Conservation (phyloP, 371 early-diverging fungal genomes). For the Rhizopus arrhizus region DNA sequence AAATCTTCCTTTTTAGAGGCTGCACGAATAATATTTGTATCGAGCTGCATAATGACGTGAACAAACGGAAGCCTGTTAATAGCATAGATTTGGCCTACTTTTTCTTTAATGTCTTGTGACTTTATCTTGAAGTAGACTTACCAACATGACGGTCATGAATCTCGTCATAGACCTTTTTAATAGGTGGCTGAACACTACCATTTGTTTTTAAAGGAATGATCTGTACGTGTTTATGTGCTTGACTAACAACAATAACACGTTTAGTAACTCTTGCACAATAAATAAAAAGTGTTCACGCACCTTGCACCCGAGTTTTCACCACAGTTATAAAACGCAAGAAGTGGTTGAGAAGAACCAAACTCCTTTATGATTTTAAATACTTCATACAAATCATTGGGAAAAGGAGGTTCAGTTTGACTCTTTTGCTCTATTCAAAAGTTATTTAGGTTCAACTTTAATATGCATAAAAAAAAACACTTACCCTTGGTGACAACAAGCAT, state of each 20-base stretch:
- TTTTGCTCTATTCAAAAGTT: slow-evolving; percentile 13
- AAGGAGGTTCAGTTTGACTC: slow-evolving; percentile 64
- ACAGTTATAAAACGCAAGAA: slow-evolving; percentile 76
- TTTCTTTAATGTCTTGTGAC: not conserved
- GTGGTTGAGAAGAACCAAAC: slow-evolving; percentile 35
- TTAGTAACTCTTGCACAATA: not conserved
- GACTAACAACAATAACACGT: slow-evolving; percentile 27
- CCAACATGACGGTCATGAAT: slow-evolving; percentile 51
- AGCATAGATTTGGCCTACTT: slow-evolving; percentile 48
- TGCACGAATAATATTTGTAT: slow-evolving; percentile 31
- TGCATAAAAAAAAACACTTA: slow-evolving; percentile 22
- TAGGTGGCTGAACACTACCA: slow-evolving; percentile 51
- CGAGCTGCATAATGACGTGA: slow-evolving; percentile 48
- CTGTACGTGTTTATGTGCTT: slow-evolving; percentile 77
- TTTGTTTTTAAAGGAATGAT: slow-evolving; percentile 55
- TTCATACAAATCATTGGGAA: slow-evolving; percentile 60
- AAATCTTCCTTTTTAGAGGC: slow-evolving; percentile 27
- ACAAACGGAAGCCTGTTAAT: slow-evolving; percentile 47
- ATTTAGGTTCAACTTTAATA: not conserved
- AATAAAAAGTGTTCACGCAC: slow-evolving; percentile 25
- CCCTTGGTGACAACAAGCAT: slow-evolving; percentile 75
- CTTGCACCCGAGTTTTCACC: slow-evolving; percentile 73
- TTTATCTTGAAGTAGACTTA: slow-evolving; percentile 14
- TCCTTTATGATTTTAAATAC: slow-evolving; percentile 55
- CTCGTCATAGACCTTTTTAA: slow-evolving; percentile 46